Base-by-base conservation (phyloP, 1,139 yeast genomes). In the Saccharomyces hybrid region DNA sequence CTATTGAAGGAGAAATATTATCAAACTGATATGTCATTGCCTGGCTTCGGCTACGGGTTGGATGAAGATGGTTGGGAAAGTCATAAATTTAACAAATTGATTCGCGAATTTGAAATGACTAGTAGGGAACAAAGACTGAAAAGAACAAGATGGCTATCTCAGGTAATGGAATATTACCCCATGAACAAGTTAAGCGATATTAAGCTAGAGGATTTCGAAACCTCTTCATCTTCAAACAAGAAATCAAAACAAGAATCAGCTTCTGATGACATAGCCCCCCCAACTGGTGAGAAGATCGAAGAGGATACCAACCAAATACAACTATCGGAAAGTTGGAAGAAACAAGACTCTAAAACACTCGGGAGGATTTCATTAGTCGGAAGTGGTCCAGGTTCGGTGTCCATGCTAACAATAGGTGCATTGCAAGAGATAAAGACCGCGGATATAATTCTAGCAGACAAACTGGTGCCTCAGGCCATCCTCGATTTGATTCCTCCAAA, bases 81-180 rank as follows among this genome's bases (percentile, higher is more conserved):
- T 14, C 75, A 79, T 48, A 75, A 75, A 52, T 75, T 88, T 59
- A 88, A 88, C 67, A 69, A 76, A 32, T 75, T 88, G 47, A 83
- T 86, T 5, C 74, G 78, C 41, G 91, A 85, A 62, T 81, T 81
- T 62, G 76, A 77, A 54, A 78, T 78, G 78, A 74, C 79, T 0
- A 75, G 73, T 48, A 76, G 77, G 47, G 80, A 81, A 62, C 76
- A 78, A 62, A 81, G 79, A 57, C 67, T 76, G 29, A 84, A 82
- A 65, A 74, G 96, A 60, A 77, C 88, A 46, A 77, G 95, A 62
- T 93, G 97, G 96, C 74, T 91, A 54, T 81, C 91, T 1, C 98
- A 91, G 66, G 81, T 91, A 51, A 95, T 91, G 51, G 98, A 91
- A 67, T 91, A 91, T 68, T 91, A 83, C 66, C 99, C 99, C 3